These are phyloP conservation scores for Termitomyces sp. DNA, from an alignment of 768 basidiomycete species.

Conservation along the genomic window DNA sequence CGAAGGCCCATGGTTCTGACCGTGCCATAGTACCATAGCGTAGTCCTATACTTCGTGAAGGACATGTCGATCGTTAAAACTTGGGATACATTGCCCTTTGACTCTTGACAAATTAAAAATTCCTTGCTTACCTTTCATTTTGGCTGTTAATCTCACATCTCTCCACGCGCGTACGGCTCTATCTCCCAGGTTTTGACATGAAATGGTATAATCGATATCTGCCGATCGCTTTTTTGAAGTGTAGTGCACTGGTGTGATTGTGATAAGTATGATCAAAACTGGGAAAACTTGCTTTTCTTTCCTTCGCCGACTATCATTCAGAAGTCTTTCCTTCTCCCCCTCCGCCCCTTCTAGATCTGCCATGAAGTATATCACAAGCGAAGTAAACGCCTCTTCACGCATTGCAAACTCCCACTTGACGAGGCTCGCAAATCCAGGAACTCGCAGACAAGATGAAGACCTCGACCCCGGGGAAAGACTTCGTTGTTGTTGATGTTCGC, in stretches of 20 bases:
- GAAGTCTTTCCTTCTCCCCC: background rate
- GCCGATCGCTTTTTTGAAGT: background rate
- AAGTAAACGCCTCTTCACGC: constrained; percentile 11
- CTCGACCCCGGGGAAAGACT: constrained; percentile 60
- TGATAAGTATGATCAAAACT: constrained; percentile 1
- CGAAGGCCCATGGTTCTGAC: background rate
- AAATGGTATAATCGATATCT: background rate
- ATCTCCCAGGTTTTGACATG: background rate
- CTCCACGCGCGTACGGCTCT: no score
- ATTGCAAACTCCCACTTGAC: background rate
- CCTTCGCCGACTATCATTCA: background rate
- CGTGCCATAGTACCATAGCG: background rate
- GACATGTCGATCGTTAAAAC: no score
- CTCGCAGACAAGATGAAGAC: constrained; percentile 68
- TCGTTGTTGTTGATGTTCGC: constrained; percentile 79
- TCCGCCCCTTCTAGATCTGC: background rate
- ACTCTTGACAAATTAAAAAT: background rate
- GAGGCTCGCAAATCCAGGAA: constrained; percentile 40
- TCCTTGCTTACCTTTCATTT: background rate
- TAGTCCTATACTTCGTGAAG: background rate
- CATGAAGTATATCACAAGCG: constrained; percentile 19
- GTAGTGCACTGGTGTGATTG: background rate
- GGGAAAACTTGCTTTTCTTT: background rate
- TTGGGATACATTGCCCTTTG: no score
- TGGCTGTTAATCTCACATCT: background rate